A percentile compares a stretch with the other conserved stretches of the same genome.
Conservation (phyloP, 2,329 filamentous ascomycete genomes). For the Fusarium sp. region DNA sequence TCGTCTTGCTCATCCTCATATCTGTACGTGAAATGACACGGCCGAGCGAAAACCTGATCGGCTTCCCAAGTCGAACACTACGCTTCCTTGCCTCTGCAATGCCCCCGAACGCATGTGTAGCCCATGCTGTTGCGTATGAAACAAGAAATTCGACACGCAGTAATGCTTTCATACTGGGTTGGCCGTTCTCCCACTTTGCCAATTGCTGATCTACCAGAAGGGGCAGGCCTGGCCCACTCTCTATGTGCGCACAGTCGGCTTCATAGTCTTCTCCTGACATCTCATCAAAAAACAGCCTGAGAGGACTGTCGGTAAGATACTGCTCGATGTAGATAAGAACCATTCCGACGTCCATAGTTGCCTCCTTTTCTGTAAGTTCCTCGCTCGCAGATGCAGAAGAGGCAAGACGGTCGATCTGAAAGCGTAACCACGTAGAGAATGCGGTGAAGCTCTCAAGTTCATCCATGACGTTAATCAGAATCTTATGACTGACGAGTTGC, state of each 20-base stretch:
- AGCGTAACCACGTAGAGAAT: slow-evolving; percentile 87
- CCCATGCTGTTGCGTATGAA: slow-evolving; percentile 68
- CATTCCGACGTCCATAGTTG: slow-evolving; percentile 78
- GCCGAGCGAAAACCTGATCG: slow-evolving; percentile 61
- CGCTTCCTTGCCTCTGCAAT: slow-evolving; percentile 78
- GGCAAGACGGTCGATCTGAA: slow-evolving; percentile 83
- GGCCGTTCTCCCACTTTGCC: slow-evolving; percentile 60
- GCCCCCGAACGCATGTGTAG: slow-evolving; percentile 72
- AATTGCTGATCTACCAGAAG: slow-evolving; percentile 65
- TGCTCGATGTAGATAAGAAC: slow-evolving; percentile 83
- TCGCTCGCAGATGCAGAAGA: slow-evolving; percentile 72
- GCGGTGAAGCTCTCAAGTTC: slow-evolving; percentile 82
- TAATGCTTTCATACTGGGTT: slow-evolving; percentile 64
- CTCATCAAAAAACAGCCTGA: slow-evolving; percentile 71
- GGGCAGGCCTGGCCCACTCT: slow-evolving; percentile 61
- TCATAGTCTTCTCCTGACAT: slow-evolving; percentile 65
- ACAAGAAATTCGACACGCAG: slow-evolving; percentile 75
- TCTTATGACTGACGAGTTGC: slow-evolving; percentile 79
- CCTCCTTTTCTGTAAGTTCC: slow-evolving; percentile 83
- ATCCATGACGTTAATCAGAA: slow-evolving; percentile 77
- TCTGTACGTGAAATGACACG: slow-evolving; percentile 66
- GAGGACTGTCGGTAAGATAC: slow-evolving; percentile 74
- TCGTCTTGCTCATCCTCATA: slow-evolving; percentile 65
- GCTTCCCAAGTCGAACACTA: slow-evolving; percentile 75
- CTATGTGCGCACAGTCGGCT: slow-evolving; percentile 59